phyloP scores from a whole-genome alignment of 805 yeast species.

The Candida pseudoglaebosa region DNA sequence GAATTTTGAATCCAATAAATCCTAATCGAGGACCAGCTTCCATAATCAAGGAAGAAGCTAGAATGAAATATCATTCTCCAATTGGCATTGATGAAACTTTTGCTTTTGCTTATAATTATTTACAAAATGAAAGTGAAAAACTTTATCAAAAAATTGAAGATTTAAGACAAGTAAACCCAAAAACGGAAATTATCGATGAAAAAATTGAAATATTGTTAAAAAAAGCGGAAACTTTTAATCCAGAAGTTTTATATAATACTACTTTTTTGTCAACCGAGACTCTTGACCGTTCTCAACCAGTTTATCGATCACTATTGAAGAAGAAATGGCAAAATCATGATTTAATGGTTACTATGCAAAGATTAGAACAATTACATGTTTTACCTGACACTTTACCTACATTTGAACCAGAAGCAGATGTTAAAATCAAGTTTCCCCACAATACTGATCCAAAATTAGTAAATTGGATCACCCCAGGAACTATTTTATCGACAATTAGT shows the following conservation, averaged over 20 bases:
- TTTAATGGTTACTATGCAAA: conserved; percentile 82
- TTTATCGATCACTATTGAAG: conserved; percentile 67
- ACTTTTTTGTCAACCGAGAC: conserved; percentile 39
- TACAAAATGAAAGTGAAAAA: conserved; percentile 46
- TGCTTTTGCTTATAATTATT: conserved; percentile 57
- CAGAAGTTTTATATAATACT: conserved; percentile 76
- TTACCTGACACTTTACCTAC: conserved; percentile 96
- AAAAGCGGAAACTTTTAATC: conserved; percentile 71
- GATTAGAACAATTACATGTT: conserved; percentile 77
- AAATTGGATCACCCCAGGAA: conserved; percentile 79
- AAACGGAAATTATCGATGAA: conserved; percentile 7
- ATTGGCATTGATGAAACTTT: conserved; percentile 68
- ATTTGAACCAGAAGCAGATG: conserved; percentile 72
- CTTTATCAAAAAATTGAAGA: conserved; percentile 37
- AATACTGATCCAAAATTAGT: conserved; percentile 49
- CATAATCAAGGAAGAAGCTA: conserved; percentile 38
- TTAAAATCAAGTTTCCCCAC: conserved; percentile 71
- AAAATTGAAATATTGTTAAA: conserved; percentile 34
- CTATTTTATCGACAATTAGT: conserved; percentile 64
- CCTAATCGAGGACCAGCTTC: conserved; percentile 50
- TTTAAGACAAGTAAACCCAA: conserved; percentile 21
- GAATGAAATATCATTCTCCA: conserved; percentile 62
- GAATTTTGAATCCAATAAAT: conserved; percentile 20
- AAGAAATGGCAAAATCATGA: conserved; percentile 70
- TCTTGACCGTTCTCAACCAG: conserved; percentile 69